Conservation (phyloP, 805 yeast species). For the Barnettozyma sp. region DNA sequence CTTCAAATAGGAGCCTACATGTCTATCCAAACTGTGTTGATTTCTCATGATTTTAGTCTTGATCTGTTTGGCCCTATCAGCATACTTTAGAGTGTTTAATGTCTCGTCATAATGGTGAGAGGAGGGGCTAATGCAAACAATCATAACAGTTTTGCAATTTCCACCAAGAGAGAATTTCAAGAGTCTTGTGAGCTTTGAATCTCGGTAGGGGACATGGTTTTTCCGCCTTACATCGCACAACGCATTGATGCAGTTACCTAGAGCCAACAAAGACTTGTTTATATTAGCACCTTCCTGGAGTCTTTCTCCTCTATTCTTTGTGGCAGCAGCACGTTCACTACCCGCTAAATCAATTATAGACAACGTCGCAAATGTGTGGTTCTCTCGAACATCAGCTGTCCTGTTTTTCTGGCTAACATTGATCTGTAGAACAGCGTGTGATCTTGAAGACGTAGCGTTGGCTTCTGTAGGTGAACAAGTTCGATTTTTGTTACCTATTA, state of each 20-base stretch:
- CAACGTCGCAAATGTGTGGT: slow-evolving; percentile 70
- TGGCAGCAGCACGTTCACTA: slow-evolving; percentile 88
- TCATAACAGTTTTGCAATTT: slow-evolving; percentile 92
- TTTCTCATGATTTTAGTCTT: slow-evolving; percentile 74
- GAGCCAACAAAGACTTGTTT: slow-evolving; percentile 77
- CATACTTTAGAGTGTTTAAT: slow-evolving; percentile 82
- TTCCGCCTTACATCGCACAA: slow-evolving; percentile 64
- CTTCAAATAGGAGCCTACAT: slow-evolving; percentile 76
- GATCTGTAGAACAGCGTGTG: slow-evolving; percentile 89
- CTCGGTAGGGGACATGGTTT: slow-evolving; percentile 83
- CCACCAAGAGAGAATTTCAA: slow-evolving; percentile 90
- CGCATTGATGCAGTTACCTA: slow-evolving; percentile 93
- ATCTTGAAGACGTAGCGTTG: slow-evolving; percentile 82
- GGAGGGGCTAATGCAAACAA: slow-evolving; percentile 88
- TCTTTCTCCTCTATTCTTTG: slow-evolving; percentile 75
- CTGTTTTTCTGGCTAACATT: slow-evolving; percentile 55
- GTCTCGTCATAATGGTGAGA: slow-evolving; percentile 89
- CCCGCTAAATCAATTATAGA: slow-evolving; percentile 93
- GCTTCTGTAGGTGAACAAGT: slow-evolving; percentile 88
- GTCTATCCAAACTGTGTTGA: slow-evolving; percentile 68
- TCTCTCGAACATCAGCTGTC: slow-evolving; percentile 56
- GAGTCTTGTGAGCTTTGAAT: slow-evolving; percentile 81
- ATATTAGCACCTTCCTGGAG: slow-evolving; percentile 91
- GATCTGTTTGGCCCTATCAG: slow-evolving; percentile 85
- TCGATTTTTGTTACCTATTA: slow-evolving; percentile 66